phyloP scores from a whole-genome alignment of 2,329 filamentous ascomycete species.

The Emmonsiellopsis sp. region DNA sequence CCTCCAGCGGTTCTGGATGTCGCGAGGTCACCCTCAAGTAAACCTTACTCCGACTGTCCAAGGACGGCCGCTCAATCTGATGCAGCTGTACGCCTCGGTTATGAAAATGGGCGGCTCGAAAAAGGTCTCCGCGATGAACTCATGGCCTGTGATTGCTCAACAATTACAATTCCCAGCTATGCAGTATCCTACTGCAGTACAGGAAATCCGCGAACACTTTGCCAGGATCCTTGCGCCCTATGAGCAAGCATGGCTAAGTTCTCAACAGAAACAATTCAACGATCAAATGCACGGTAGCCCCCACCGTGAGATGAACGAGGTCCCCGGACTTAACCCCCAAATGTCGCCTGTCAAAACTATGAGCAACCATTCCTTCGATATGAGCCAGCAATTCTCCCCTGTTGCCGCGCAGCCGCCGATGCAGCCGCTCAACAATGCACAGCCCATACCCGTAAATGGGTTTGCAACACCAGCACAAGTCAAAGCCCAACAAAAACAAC shows the following conservation, averaged over 20 bases:
- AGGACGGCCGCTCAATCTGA: constrained; percentile 64
- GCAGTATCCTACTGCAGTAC: constrained; percentile 57
- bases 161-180: constrained; percentile 51
- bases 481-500: constrained; percentile 24
- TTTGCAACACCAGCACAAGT: constrained; percentile 29
- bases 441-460: constrained; percentile 29
- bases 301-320: constrained; percentile 29
- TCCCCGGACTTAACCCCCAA: constrained; percentile 36
- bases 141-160: constrained; percentile 66
- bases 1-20: constrained; percentile 67
- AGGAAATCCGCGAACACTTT: constrained; percentile 63
- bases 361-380: constrained; percentile 8
- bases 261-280: constrained; percentile 36
- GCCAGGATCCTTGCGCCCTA: constrained; percentile 68
- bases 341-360: constrained; percentile 38
- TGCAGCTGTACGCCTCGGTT: constrained; percentile 69
- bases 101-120: constrained; percentile 70
- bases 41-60: constrained; percentile 66
- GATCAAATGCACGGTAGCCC: constrained; percentile 34
- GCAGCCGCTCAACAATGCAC: constrained; percentile 19
- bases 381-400: constrained; percentile 15
- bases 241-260: constrained; percentile 47
- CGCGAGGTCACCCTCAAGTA: constrained; percentile 57
- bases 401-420: constrained; percentile 19
- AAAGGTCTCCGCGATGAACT: constrained; percentile 57